A percentile compares a stretch with the other conserved stretches of the same genome.
Evolutionary conservation across 768 basidiomycete genomes (phyloP).

Genomic region (Rhizopogon vesiculosus): DNA sequence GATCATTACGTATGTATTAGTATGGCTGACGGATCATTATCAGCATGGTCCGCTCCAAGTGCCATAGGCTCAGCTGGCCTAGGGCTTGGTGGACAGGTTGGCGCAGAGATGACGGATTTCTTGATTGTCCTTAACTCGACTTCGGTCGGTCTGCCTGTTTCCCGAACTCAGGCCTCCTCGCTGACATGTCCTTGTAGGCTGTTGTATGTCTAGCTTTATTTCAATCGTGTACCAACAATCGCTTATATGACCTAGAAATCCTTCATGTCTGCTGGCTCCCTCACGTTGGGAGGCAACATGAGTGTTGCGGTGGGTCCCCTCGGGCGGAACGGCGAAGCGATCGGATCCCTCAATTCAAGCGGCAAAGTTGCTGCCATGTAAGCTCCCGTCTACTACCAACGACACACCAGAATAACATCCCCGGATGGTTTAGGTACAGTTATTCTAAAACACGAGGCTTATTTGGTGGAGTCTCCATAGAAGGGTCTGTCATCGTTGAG

Average conservation of each 20-base stretch:
- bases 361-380: slow-evolving; percentile 93
- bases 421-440: slow-evolving; percentile 55
- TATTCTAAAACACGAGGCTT: slow-evolving; percentile 91
- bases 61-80: slow-evolving; percentile 93
- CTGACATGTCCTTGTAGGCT: slow-evolving; percentile 36
- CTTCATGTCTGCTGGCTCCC: slow-evolving; percentile 92
- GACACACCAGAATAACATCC: slow-evolving; percentile 4
- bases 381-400: slow-evolving; percentile 8
- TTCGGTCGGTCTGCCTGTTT: slow-evolving; percentile 38
- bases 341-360: slow-evolving; percentile 73
- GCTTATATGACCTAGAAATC: slow-evolving; percentile 43
- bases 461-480: slow-evolving; percentile 87
- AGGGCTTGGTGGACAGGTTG: slow-evolving; percentile 80
- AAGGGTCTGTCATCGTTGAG: slow-evolving; percentile 90
- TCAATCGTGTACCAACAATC: background rate
- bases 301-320: slow-evolving; percentile 88
- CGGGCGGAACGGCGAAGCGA: slow-evolving; percentile 90
- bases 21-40: background rate
- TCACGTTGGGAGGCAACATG: slow-evolving; percentile 89
- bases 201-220: slow-evolving; percentile 43
- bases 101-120: slow-evolving; percentile 89
- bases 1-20: background rate
- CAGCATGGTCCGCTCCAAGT: slow-evolving; percentile 91
- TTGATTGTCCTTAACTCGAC: slow-evolving; percentile 82
- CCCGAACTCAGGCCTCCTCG: background rate